Base-by-base conservation (phyloP, 257 asterid genomes). In the Cordia subcordata region DNA sequence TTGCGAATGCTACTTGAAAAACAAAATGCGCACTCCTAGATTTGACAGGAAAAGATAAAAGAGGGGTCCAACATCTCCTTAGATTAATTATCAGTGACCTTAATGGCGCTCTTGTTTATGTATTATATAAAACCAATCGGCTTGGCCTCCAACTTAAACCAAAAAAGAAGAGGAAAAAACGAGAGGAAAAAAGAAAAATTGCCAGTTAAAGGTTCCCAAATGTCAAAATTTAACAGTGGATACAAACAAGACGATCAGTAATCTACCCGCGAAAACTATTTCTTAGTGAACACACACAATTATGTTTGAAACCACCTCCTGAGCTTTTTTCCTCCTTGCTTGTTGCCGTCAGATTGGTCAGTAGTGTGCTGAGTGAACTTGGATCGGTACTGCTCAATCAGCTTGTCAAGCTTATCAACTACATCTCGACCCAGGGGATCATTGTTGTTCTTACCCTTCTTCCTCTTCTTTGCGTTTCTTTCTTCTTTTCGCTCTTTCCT, bases 301-400 rank as follows among this genome's bases (percentile, higher is more conserved):
- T 73, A 78, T 45, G 81, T 67, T 62, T 88, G 93, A 58, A 88
- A 92, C 96, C 98, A 88, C 76, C 95, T 92, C 69, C 77, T 82
- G 19, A 85, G 88, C 65, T 69, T 77, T 76, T 83, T 92, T 21
- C 83, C 74, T 59, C 85, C 79, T 67, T 71, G 85, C 72, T 73
- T 78, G 65, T 74, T 75, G 69, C 64, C 75, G 20, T 68, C 76
- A 12, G 73, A 56, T 53, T 65, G 70, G 44, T 44, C 64, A 44
- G 80, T 68, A 72, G 63, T 68, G 13, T 55, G 42, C 37, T 83
- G 85, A 0, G 84, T 55, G 55, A 88, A 84, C 55, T 92, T 92
- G 35, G 91, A 69, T 59, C 78, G 81, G 78, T 92, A 92, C 56
- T 84, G 83, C 53, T 88, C 88, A 8, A 92, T 92, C 66, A 92